phyloP scores from a whole-genome alignment of 495 filamentous ascomycete species.

The Talaromyces stipitatus region DNA sequence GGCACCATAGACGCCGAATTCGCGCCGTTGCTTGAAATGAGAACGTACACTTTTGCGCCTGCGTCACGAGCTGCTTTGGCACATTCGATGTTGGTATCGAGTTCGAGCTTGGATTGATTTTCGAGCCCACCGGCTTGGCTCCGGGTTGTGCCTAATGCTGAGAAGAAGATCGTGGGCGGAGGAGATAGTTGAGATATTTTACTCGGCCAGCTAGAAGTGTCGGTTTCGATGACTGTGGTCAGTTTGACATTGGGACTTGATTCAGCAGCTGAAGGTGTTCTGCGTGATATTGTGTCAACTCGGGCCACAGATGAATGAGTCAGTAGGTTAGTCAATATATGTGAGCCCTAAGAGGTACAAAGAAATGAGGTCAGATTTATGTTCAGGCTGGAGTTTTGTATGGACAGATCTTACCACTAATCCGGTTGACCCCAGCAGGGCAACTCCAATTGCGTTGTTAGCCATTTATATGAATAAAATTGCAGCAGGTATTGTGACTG shows the following conservation, averaged over 20 bases:
- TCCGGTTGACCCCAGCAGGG: slow-evolving; percentile 39
- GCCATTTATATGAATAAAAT: neutral
- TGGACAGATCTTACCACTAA: slow-evolving; percentile 34
- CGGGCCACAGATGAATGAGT: slow-evolving; percentile 27
- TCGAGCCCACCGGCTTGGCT: slow-evolving; percentile 58
- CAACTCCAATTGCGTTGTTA: slow-evolving; percentile 32
- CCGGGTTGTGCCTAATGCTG: slow-evolving; percentile 60
- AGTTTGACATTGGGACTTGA: slow-evolving; percentile 28
- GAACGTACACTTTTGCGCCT: slow-evolving; percentile 58
- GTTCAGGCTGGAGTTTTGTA: neutral
- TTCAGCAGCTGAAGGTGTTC: slow-evolving; percentile 24
- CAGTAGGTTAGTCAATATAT: slow-evolving; percentile 41
- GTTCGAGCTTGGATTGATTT: slow-evolving; percentile 70
- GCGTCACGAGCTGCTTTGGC: slow-evolving; percentile 57
- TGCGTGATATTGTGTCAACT: slow-evolving; percentile 41
- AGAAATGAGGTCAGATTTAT: neutral
- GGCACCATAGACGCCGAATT: slow-evolving; percentile 38
- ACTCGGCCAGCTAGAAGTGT: slow-evolving; percentile 48
- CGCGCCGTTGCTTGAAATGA: slow-evolving; percentile 53
- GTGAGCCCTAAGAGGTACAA: slow-evolving; percentile 32
- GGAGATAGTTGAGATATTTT: slow-evolving; percentile 46
- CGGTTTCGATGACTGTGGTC: slow-evolving; percentile 34
- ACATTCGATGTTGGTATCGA: slow-evolving; percentile 64
- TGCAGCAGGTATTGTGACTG: neutral
- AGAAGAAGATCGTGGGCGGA: slow-evolving; percentile 52